phyloP scores from a whole-genome alignment of 169 alveolate genomes.

The Toxoplasma gondii region DNA sequence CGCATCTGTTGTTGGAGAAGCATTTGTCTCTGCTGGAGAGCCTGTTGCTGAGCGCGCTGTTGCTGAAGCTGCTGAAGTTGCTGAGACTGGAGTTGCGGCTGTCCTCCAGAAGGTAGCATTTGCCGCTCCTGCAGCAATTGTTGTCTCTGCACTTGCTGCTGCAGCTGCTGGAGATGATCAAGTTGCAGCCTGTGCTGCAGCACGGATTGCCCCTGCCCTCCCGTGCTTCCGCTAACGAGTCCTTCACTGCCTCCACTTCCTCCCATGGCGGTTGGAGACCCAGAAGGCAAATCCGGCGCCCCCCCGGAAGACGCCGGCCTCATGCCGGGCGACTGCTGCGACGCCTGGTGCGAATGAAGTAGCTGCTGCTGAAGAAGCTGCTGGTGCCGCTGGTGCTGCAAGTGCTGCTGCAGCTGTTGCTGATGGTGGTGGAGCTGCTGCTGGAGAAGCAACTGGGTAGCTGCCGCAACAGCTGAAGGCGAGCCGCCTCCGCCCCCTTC shows the following conservation, averaged over 20 bases:
- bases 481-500: not conserved
- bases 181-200: not conserved
- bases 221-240: not conserved
- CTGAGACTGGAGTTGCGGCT: not conserved
- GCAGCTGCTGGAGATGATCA: not conserved
- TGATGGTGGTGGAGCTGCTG: conserved; percentile 7
- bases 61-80: not conserved
- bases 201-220: not conserved
- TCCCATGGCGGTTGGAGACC: not conserved
- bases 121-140: not conserved
- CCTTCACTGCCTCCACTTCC: not conserved
- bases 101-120: not conserved
- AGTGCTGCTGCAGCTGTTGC: conserved; percentile 2
- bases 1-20: not conserved
- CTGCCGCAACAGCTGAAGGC: not conserved
- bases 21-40: not conserved
- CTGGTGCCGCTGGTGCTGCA: conserved; percentile 13
- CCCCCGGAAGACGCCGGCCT: not conserved
- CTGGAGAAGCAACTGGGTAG: not conserved
- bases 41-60: not conserved
- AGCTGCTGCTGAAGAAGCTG: not conserved
- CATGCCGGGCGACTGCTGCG: not conserved
- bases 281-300: not conserved
- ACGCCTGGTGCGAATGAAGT: not conserved
- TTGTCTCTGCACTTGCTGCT: not conserved